Percentiles rank a stretch among this genome's conserved stretches.
Evolutionary conservation across 1,139 yeast species (phyloP).

Genomic region (Wickerhamiella pararugosa): DNA sequence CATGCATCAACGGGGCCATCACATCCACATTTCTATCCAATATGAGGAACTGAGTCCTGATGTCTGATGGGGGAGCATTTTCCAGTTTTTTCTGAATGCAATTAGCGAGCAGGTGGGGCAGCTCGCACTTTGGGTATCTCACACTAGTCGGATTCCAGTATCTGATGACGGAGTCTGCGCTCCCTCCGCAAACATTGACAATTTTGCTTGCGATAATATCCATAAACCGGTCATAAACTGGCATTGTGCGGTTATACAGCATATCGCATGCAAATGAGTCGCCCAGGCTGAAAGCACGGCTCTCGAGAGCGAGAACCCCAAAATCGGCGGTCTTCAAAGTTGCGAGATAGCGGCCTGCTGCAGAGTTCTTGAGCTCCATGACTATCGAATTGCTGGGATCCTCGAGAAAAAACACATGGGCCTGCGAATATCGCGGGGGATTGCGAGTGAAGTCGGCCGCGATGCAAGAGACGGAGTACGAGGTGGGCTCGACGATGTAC

Average conservation of each 20-base stretch:
- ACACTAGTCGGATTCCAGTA: constrained; percentile 30
- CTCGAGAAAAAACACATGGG: constrained; percentile 43
- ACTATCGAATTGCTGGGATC: constrained; percentile 23
- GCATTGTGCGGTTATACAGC: constrained; percentile 43
- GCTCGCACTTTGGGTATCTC: constrained; percentile 35
- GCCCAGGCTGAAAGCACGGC: constrained; percentile 32
- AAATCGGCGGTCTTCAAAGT: constrained; percentile 21
- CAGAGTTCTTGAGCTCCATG: constrained; percentile 17
- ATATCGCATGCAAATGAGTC: constrained; percentile 45
- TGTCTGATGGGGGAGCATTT: constrained; percentile 27
- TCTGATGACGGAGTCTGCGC: constrained; percentile 79
- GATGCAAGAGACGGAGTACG: constrained; percentile 41
- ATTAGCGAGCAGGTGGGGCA: constrained; percentile 61
- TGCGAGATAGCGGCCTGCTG: constrained; percentile 16
- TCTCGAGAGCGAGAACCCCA: constrained; percentile 35
- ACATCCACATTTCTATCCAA: constrained; percentile 76
- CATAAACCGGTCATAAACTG: constrained; percentile 38
- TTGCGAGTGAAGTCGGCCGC: constrained; percentile 39
- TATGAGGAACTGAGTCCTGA: constrained; percentile 39
- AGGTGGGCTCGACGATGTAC: constrained; percentile 41
- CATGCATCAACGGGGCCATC: constrained; percentile 75
- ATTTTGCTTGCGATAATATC: constrained; percentile 44
- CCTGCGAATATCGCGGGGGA: constrained; percentile 42
- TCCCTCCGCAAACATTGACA: constrained; percentile 62
- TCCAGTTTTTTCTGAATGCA: constrained; percentile 28